A percentile compares a stretch with the other conserved stretches of the same genome.
Evolutionary conservation across 805 yeast species (phyloP).

Genomic region (Soucietia sequanensis): DNA sequence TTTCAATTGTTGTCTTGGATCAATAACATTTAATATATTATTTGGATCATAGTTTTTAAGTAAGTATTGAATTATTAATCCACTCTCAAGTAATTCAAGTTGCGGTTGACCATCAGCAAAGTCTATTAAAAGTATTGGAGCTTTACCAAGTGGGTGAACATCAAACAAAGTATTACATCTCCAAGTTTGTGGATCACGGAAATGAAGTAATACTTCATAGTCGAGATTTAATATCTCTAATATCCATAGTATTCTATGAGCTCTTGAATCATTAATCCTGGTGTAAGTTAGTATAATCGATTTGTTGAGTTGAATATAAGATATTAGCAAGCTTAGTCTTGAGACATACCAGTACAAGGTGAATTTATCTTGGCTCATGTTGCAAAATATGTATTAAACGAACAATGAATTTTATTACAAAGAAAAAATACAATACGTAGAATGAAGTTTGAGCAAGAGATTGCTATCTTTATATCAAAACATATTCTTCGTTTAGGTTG

Average conservation of each 20-base stretch:
- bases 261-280: conserved; percentile 54
- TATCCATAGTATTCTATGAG: conserved; percentile 62
- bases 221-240: conserved; percentile 58
- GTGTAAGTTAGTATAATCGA: neutral
- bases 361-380: conserved; percentile 1
- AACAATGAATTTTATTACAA: too few relatives aligned
- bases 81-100: conserved; percentile 36
- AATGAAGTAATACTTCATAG: conserved; percentile 53
- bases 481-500: too few relatives aligned
- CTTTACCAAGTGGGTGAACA: conserved; percentile 62
- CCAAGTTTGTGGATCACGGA: conserved; percentile 46
- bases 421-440: too few relatives aligned
- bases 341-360: conserved; percentile 2
- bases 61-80: conserved; percentile 38
- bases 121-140: conserved; percentile 54
- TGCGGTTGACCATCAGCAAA: conserved; percentile 35
- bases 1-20: conserved; percentile 38
- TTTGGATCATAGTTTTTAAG: conserved; percentile 33
- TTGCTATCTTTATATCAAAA: too few relatives aligned
- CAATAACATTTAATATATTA: conserved; percentile 21
- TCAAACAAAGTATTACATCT: conserved; percentile 45
- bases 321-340: too few relatives aligned
- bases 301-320: neutral
- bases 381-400: too few relatives aligned
- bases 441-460: too few relatives aligned